Evolutionary conservation across 2,329 filamentous ascomycete genomes (phyloP).

Genomic region (Dactylonectria estremocensis): DNA sequence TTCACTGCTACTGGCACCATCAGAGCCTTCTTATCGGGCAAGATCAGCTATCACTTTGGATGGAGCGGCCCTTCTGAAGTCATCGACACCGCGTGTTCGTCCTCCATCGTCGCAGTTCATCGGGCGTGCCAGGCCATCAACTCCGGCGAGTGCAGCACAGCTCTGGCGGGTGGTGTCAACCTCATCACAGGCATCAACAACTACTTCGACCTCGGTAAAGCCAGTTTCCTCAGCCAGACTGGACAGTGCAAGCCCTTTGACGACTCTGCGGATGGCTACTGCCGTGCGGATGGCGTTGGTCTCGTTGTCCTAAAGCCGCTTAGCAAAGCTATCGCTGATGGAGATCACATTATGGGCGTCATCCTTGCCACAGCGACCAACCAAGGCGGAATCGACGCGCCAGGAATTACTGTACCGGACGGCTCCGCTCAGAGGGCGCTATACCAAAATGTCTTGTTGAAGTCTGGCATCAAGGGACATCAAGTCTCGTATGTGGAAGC

Average conservation of each 20-base stretch:
- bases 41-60: constrained; percentile 55
- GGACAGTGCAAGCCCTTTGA: constrained; percentile 73
- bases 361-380: constrained; percentile 84
- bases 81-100: constrained; percentile 58
- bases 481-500: constrained; percentile 56
- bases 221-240: constrained; percentile 43
- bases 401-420: constrained; percentile 83
- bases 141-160: constrained; percentile 51
- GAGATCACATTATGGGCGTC: constrained; percentile 82
- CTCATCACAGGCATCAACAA: constrained; percentile 52
- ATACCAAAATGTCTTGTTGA: constrained; percentile 77
- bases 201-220: constrained; percentile 41
- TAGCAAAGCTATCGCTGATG: constrained; percentile 81
- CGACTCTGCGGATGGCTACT: constrained; percentile 86
- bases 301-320: constrained; percentile 84
- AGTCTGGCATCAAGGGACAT: constrained; percentile 34
- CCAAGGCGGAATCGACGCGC: constrained; percentile 85
- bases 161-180: constrained; percentile 58
- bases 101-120: constrained; percentile 55
- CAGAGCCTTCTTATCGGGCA: constrained; percentile 52
- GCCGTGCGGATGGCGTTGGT: constrained; percentile 82
- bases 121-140: constrained; percentile 51
- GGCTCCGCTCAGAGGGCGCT: constrained; percentile 81
- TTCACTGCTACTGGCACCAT: constrained; percentile 57
- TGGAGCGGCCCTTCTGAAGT: constrained; percentile 55